Base-by-base conservation (phyloP, 257 asterid species). In the Solanum bulbocastanum region DNA sequence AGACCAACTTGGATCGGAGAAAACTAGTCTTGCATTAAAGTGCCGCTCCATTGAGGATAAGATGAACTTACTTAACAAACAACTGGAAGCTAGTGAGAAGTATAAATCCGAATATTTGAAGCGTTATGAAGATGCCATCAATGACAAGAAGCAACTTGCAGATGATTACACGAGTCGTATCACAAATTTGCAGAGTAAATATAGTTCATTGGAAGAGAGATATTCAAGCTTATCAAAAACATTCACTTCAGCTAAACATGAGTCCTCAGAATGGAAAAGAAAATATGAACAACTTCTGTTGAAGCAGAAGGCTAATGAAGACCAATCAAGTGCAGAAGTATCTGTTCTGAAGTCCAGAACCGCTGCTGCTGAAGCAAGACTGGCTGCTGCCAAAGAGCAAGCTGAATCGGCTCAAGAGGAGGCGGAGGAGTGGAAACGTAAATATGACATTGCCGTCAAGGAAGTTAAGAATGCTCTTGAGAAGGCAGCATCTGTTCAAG, bases 361-460 rank as follows among this genome's bases (percentile, higher is more conserved):
- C 83, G 93, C 98, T 89, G 99, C 99, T 72, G 98, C 99, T 78
- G 99, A 95, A 87, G 99, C 99, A 86, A 94, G 99, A 89, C 90
- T 97, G 65, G 98, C 96, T 79, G 99, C 99, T 85, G 97, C 99
- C 86, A 94, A 92, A 88, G 99, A 97, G 91, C 95, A 94, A 88
- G 95, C 98, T 60, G 95, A 94, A 42, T 96, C 99, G 83, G 98
- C 99, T 49, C 93, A 91, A 86, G 99, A 97, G 90, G 99, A 96
- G 92, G 98, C 99, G 5, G 96, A 93, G 88, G 99, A 97, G 92
- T 97, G 99, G 99, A 93, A 93, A 91, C 96, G 98, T 56, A 97
- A 97, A 86, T 97, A 93, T 88, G 99, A 94, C 65, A 89, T 94
- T 91, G 98, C 99, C 39, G 94, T 91, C 60, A 94, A 94, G 92